Conservation (phyloP, 2,329 filamentous ascomycete species). For the Aspergillus ochraceoroseus region DNA sequence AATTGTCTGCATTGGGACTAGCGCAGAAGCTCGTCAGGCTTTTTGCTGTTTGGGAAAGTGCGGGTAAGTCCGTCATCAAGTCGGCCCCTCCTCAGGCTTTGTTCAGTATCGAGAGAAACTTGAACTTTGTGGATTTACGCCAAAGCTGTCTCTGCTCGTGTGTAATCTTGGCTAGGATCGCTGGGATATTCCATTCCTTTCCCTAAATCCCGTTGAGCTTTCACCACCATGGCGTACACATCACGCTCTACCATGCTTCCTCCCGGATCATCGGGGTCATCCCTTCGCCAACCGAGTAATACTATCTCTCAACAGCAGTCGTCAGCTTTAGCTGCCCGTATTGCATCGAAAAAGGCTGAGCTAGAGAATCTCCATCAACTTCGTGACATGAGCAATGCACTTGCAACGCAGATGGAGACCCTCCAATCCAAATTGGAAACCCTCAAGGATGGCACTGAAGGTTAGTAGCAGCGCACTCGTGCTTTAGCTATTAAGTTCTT, state of each 20-base stretch:
- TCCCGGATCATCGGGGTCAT: conserved; percentile 25
- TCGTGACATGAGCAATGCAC: conserved; percentile 56
- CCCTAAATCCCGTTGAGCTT: no score
- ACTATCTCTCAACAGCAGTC: conserved; percentile 46
- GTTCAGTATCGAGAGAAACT: no score
- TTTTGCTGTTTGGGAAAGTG: conserved; percentile 11
- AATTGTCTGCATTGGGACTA: conserved; percentile 35
- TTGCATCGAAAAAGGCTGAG: conserved; percentile 60
- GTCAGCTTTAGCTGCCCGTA: conserved; percentile 55
- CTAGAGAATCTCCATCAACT: conserved; percentile 59
- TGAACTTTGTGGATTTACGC: no score
- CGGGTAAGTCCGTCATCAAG: no score
- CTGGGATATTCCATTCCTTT: no score
- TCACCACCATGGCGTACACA: conserved; percentile 36
- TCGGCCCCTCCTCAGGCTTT: no score
- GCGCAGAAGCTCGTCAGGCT: conserved; percentile 12
- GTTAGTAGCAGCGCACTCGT: conserved; percentile 31
- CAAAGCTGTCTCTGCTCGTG: no score
- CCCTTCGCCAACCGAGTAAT: conserved; percentile 31
- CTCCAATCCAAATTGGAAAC: conserved; percentile 58
- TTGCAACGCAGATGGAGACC: conserved; percentile 60
- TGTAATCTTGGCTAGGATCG: no score
- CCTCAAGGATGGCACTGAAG: conserved; percentile 59
- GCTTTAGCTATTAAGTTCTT: not conserved
- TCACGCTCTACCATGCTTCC: conserved; percentile 35